Percentiles rank a stretch among this genome's conserved stretches.
Conservation (phyloP, 176 grass and related monocot genomes). For the Luzula sylvatica region DNA sequence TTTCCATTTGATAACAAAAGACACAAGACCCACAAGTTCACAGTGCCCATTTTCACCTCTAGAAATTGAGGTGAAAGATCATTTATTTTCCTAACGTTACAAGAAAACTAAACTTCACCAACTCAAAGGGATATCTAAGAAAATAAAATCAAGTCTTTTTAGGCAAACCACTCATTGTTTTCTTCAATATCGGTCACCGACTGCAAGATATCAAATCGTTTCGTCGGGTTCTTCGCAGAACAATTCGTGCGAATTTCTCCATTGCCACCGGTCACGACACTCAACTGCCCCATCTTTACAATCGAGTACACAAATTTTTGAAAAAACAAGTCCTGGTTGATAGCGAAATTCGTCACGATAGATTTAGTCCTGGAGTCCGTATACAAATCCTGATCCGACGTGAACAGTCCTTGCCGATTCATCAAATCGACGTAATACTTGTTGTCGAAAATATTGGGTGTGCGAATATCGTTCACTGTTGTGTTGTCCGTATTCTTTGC, state of each 20-base stretch:
- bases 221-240: conserved; percentile 23
- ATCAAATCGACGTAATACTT: conserved; percentile 73
- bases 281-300: conserved; percentile 69
- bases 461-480: conserved; percentile 34
- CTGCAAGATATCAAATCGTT: not conserved
- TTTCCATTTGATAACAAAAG: not conserved
- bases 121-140: too few relatives aligned
- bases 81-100: too few relatives aligned
- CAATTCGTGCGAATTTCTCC: conserved; percentile 53
- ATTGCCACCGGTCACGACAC: conserved; percentile 33
- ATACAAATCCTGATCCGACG: conserved; percentile 58
- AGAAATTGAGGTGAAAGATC: too few relatives aligned
- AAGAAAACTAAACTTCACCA: too few relatives aligned
- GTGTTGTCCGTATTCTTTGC: not conserved
- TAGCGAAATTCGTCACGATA: conserved; percentile 27
- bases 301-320: conserved; percentile 44
- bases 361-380: conserved; percentile 21
- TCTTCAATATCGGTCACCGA: not conserved
- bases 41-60: too few relatives aligned
- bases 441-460: conserved; percentile 59
- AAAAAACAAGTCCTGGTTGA: conserved; percentile 37
- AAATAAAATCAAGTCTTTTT: too few relatives aligned
- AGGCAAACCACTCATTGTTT: not conserved
- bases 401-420: conserved; percentile 61
- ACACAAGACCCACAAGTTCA: too few relatives aligned